Evolutionary conservation across 1,139 yeast species (phyloP), one percentile per base, ranked within the genome.

Genomic region (Ogataea hybrid): DNA sequence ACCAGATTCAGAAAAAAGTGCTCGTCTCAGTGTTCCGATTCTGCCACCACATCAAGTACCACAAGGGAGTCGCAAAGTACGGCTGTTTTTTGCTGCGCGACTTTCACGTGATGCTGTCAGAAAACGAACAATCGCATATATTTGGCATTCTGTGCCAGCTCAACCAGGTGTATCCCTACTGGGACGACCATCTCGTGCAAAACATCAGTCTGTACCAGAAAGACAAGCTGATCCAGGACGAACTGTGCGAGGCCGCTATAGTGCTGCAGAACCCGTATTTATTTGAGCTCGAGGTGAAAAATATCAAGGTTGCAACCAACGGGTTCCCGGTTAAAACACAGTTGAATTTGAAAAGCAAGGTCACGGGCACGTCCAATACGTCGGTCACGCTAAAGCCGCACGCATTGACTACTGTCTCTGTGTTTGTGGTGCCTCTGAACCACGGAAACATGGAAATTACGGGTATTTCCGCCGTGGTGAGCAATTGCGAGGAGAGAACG

Each of bases 241-340:
- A 83, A 39, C 62, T 70, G 10, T 72, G 73, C 25, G 79, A 75
- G 49, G 64, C 84, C 23, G 62, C 69, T 15, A 67, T 87, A 1
- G 68, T 71, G 2, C 56, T 92, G 8, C 92, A 85, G 55, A 92
- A 92, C 57, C 96, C 96, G 2, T 88, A 80, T 63, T 76, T 79
- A 9, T 88, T 87, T 61, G 88, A 83, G 37, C 64, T 90, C 9
- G 83, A 79, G 34, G 66, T 92, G 4, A 68, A 69, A 25, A 79
- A 78, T 36, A 59, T 87, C 2, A 61, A 65, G 31, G 63, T 82
- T 3, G 67, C 66, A 0, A 61, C 75, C 61, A 14, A 50, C 7
- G 58, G 62, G 12, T 59, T 62, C 35, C 44, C 58, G 1, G 28
- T 62, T 7, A 62, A 64, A 27, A 62, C 62, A 27, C 49, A 49